These are phyloP conservation scores for Capsella bursapastoris DNA, from an alignment of 345 rosid species.

Conservation along the genomic window DNA sequence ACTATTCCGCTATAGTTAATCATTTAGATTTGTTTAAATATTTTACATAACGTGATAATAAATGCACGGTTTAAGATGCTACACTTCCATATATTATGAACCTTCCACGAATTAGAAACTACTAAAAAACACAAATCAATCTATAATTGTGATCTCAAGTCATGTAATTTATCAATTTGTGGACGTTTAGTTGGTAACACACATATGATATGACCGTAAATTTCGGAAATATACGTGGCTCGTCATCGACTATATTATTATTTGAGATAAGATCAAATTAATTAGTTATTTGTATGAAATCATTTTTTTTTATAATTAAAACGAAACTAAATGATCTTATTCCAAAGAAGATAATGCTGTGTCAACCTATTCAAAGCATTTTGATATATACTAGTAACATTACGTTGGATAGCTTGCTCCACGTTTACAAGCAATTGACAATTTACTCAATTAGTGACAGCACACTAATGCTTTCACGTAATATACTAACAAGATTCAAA, in stretches of 20 bases:
- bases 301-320: constrained; percentile 1
- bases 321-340: neutral
- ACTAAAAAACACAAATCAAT: neutral
- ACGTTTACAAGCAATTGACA: constrained; percentile 42
- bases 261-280: neutral
- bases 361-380: constrained; percentile 15
- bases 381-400: neutral
- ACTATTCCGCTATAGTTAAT: neutral
- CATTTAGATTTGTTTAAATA: neutral
- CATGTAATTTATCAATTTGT: constrained; percentile 17
- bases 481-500: neutral
- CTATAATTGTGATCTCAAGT: constrained; percentile 6
- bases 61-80: neutral
- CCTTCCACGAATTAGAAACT: neutral
- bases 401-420: constrained; percentile 38
- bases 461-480: constrained; percentile 40
- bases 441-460: constrained; percentile 28
- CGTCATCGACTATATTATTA: constrained; percentile 1
- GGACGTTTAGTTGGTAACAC: constrained; percentile 2
- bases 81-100: neutral
- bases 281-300: neutral
- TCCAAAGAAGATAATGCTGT: neutral
- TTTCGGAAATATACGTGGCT: constrained; percentile 19
- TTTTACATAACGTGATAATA: neutral
- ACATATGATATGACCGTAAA: constrained; percentile 25